Evolutionary conservation across 495 filamentous ascomycete species (phyloP).

Genomic region (Lasiosphaeria ovina): DNA sequence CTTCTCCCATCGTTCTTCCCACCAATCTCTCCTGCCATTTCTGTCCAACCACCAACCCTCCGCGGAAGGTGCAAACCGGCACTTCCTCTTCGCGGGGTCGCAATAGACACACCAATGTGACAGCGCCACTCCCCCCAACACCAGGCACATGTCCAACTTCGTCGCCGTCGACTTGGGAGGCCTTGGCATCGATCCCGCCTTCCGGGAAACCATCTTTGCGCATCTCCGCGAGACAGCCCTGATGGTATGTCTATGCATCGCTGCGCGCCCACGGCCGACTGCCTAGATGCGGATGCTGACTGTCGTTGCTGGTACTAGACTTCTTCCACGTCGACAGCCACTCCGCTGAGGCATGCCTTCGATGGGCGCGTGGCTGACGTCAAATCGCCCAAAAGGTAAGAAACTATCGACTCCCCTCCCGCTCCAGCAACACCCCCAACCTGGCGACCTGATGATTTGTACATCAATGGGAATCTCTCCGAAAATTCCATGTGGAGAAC

Average conservation of each 20-base stretch:
- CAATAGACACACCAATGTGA: conserved; percentile 26
- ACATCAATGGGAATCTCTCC: conserved; percentile 99
- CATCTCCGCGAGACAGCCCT: conserved; percentile 22
- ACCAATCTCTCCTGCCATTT: conserved; percentile 8
- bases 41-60: conserved; percentile 8
- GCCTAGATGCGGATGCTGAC: conserved; percentile 13
- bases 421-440: conserved; percentile 19
- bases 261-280: conserved; percentile 1
- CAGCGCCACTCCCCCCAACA: conserved; percentile 3
- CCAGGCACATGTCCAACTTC: conserved; percentile 30
- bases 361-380: conserved; percentile 80
- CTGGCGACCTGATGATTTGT: conserved; percentile 69
- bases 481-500: conserved; percentile 87
- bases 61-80: conserved; percentile 2
- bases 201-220: conserved; percentile 24
- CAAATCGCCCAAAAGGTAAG: conserved; percentile 88
- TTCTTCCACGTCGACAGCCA: conserved; percentile 65
- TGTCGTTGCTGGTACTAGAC: conserved; percentile 42
- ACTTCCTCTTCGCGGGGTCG: background rate
- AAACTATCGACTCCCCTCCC: conserved; percentile 19
- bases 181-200: conserved; percentile 21
- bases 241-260: conserved; percentile 26
- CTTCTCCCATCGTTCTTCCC: conserved; percentile 2
- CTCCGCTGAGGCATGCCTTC: conserved; percentile 68
- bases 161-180: conserved; percentile 17